These are phyloP conservation scores for Lentinula boryana DNA, from an alignment of 768 basidiomycete genomes.

Conservation along the genomic window DNA sequence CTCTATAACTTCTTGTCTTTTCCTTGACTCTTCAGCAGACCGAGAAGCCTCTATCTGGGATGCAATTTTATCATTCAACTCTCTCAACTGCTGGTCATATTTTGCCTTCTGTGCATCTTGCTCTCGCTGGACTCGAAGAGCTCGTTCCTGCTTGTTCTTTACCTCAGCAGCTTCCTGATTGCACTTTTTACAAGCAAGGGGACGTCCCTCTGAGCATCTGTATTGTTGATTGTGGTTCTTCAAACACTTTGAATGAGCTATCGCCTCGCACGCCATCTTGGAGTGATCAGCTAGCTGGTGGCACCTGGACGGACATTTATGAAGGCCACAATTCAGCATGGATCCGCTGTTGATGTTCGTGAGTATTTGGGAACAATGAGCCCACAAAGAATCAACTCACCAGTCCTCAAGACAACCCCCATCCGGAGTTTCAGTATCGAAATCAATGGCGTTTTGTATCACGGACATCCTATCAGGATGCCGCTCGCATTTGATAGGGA, in stretches of 20 bases:
- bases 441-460: slow-evolving; percentile 40
- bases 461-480: slow-evolving; percentile 38
- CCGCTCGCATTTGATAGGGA: slow-evolving; percentile 53
- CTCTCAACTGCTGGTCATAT: slow-evolving; percentile 35
- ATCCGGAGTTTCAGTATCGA: slow-evolving; percentile 47
- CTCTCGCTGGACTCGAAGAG: slow-evolving; percentile 34
- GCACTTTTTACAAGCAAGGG: slow-evolving; percentile 38
- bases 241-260: slow-evolving; percentile 32
- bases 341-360: slow-evolving; percentile 31
- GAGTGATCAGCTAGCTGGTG: slow-evolving; percentile 53
- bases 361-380: neutral
- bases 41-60: slow-evolving; percentile 21
- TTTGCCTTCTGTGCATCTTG: slow-evolving; percentile 38
- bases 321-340: slow-evolving; percentile 43
- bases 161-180: slow-evolving; percentile 35
- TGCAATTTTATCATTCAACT: slow-evolving; percentile 36
- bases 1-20: slow-evolving; percentile 26
- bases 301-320: slow-evolving; percentile 55
- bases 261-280: slow-evolving; percentile 40
- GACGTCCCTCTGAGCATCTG: slow-evolving; percentile 35
- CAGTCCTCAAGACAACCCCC: slow-evolving; percentile 60
- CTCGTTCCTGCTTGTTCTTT: slow-evolving; percentile 32
- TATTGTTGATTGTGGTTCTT: slow-evolving; percentile 36
- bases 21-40: slow-evolving; percentile 30
- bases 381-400: slow-evolving; percentile 25